Evolutionary conservation across 192 early-diverging fungal species (phyloP), one percentile per base, ranked within the genome.

Genomic region (Backusella australiensis): DNA sequence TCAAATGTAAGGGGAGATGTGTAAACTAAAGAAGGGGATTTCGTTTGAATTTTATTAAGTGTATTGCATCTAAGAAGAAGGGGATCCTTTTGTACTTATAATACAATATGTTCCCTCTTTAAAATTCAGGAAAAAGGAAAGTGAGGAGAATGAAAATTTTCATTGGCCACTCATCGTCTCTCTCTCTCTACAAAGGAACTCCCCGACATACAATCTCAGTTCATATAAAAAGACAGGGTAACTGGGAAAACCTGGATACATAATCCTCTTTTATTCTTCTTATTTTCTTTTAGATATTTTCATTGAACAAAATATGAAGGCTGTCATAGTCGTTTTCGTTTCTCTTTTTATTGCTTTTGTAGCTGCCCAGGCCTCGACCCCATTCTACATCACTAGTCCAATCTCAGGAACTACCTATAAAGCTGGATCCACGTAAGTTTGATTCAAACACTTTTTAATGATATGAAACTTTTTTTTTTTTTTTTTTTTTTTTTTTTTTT

Each of bases 321-420:
- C 56, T 29, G 3, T 14, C 11, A 26, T 63, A 63, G 56, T 63
- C 56, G 23, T 29, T 14, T 63, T 26, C 26, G 11, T 76, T 35
- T 49, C 75, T 9, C 56, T 81, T 35, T 39, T 70, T 17, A 26
- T 70, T 36, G 46, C 75, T 29, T 52, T 69, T 6, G 74, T 59
- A 19, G 69, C 73, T 65, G 78, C 78, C 56, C 75, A 77, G 34
- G 26, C 23, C 4, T 26, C 49, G 14, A 67, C 70, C 29, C 38
- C 75, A 21, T 81, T 77, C 42, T 81, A 81, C 17, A 75, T 81
- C 56, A 81, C 80, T 14, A 19, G 53, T 41, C 80, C 80, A 11
- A 52, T 81, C 39, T 44, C 42, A 41, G 72, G 72, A 11, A 77
- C 52, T 71, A 29, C 15, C 21, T 77, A 63, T 34, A 77, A 44